Evolutionary conservation across 768 basidiomycete species (phyloP).

Genomic region (Boletus sp.): DNA sequence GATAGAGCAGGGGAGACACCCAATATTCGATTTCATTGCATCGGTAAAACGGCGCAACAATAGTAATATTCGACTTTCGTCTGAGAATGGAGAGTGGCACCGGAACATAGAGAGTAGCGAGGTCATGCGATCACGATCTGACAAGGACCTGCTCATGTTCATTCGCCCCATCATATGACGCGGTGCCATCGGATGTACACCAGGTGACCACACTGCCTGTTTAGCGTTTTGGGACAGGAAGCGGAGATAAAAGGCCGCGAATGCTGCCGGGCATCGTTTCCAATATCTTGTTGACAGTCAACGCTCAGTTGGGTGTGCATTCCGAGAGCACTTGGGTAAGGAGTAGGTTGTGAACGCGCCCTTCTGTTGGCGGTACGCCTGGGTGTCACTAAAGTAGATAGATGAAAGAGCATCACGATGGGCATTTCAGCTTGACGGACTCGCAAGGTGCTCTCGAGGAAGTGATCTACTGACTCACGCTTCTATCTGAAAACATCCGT

Average conservation of each 20-base stretch:
- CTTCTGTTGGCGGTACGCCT: too few species aligned
- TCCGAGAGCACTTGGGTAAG: too few species aligned
- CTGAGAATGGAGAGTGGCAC: not conserved
- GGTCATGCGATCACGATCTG: not conserved
- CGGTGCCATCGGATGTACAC: not conserved
- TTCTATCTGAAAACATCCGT: too few species aligned
- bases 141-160: not conserved
- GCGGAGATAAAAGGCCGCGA: not conserved
- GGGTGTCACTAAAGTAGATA: too few species aligned
- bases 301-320: not conserved
- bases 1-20: not conserved
- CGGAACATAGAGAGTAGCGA: not conserved
- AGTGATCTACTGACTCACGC: too few species aligned
- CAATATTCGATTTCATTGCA: not conserved
- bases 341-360: too few species aligned
- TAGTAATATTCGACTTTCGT: not conserved
- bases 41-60: not conserved
- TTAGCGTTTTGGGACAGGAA: not conserved
- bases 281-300: not conserved
- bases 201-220: not conserved
- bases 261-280: not conserved
- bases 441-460: too few species aligned
- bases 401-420: too few species aligned
- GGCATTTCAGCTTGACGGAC: too few species aligned
- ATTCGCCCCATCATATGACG: not conserved